Percentiles rank a stretch among this genome's conserved stretches.
phyloP scores from a whole-genome alignment of 2,329 filamentous ascomycete genomes.

The Pestalotiopsis sp. region DNA sequence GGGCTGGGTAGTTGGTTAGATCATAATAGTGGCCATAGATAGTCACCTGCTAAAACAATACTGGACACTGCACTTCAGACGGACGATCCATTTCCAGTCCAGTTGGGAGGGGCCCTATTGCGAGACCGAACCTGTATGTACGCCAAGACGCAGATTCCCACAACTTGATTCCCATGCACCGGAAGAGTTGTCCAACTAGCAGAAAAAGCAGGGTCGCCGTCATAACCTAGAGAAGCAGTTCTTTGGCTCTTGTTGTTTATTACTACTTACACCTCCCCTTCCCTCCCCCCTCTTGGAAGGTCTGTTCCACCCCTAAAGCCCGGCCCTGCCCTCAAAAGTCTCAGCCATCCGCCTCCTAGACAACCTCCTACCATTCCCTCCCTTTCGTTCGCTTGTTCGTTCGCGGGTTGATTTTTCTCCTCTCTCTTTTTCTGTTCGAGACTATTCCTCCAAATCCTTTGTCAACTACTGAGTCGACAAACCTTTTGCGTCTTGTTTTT shows the following conservation, averaged over 20 bases:
- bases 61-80: background rate
- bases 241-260: background rate
- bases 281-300: slow-evolving; percentile 8
- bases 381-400: background rate
- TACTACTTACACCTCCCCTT: slow-evolving; percentile 3
- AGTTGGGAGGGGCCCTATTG: background rate
- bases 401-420: background rate
- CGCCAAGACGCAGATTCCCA: slow-evolving; percentile 9
- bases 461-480: background rate
- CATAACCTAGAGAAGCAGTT: background rate
- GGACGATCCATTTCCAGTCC: background rate
- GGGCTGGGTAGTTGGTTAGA: background rate
- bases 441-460: background rate
- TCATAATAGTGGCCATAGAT: background rate
- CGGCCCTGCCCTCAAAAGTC: background rate
- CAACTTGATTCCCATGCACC: background rate
- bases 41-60: slow-evolving; percentile 10
- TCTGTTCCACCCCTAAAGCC: background rate
- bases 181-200: background rate
- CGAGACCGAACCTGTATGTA: background rate
- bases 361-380: background rate
- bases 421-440: background rate
- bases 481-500: background rate
- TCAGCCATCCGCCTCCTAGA: background rate
- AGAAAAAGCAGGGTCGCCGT: background rate